Evolutionary conservation across 2,329 filamentous ascomycete genomes (phyloP), one percentile per base, ranked within the genome.

Genomic region (Claviceps sp.): DNA sequence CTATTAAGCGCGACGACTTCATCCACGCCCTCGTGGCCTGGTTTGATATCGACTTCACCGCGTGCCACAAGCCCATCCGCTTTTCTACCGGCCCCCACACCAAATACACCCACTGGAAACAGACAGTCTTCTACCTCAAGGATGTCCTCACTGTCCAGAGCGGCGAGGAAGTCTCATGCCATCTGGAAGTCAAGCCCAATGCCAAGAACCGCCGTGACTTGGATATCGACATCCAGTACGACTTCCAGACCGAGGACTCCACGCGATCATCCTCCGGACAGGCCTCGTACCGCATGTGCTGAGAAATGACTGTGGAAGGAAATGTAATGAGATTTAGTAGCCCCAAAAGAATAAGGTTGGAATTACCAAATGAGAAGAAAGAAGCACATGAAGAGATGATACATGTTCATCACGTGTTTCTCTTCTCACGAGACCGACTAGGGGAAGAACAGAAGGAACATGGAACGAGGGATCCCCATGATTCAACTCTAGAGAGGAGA

Each of bases 101-200:
- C 62, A 97, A 96, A 74, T 97, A 97, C 74, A 98, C 93, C 17
- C 93, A 98, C 78, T 98, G 93, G 93, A 98, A 98, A 76, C 93
- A 98, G 76, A 98, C 93, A 13, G 93, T 98, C 56, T 97, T 98
- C 74, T 98, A 98, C 73, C 77, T 98, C 57, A 82, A 87, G 64
- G 90, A 98, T 60, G 87, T 95, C 38, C 74, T 98, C 58, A 97
- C 90, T 17, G 89, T 95, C 40, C 85, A 95, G 69, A 78, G 88
- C 64, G 89, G 85, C 53, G 93, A 98, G 75, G 76, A 80, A 62
- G 77, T 98, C 55, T 71, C 74, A 55, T 87, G 88, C 62, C 74
- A 77, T 37, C 73, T 98, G 42, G 77, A 81, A 57, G 94, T 91
- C 73, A 85, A 83, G 70, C 93, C 93, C 50, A 98, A 95, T 67